A percentile compares a stretch with the other conserved stretches of the same genome.
phyloP scores from a whole-genome alignment of 371 early-diverging fungal species.

The Mitosporidium daphniae region DNA sequence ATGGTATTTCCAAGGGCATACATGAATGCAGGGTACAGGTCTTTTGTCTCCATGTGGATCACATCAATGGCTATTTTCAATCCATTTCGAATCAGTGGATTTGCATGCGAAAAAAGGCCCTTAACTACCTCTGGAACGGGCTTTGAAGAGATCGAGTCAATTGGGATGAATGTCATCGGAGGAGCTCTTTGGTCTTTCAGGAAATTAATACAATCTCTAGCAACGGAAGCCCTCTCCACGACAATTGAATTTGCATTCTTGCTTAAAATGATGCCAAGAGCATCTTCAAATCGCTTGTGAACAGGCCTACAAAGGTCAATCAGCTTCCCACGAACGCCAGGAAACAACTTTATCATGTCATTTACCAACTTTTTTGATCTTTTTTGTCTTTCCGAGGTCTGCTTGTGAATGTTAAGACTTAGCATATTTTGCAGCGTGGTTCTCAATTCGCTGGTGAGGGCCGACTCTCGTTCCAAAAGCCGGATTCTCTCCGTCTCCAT shows the following conservation, averaged over 20 bases:
- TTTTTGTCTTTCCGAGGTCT: too few species aligned
- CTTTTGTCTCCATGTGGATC: not conserved
- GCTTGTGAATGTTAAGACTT: too few species aligned
- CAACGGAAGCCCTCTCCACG: slow-evolving; percentile 14
- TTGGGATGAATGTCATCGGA: slow-evolving; percentile 62
- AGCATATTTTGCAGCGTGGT: too few species aligned
- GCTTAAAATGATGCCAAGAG: slow-evolving; percentile 21
- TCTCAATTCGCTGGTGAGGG: too few species aligned
- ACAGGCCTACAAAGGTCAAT: slow-evolving; percentile 55
- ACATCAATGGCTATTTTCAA: slow-evolving; percentile 1
- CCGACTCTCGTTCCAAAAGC: too few species aligned
- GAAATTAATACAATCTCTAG: slow-evolving; percentile 23
- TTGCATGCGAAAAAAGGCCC: not conserved
- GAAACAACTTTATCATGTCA: too few species aligned
- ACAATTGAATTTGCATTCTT: slow-evolving; percentile 16
- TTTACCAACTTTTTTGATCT: too few species aligned
- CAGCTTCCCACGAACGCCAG: slow-evolving; percentile 60
- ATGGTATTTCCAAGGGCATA: slow-evolving; percentile 21
- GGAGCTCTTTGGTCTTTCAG: slow-evolving; percentile 65
- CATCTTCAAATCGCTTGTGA: slow-evolving; percentile 53
- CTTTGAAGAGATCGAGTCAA: slow-evolving; percentile 30
- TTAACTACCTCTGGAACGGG: slow-evolving; percentile 16
- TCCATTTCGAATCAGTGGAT: slow-evolving; percentile 1
- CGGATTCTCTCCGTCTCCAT: too few species aligned
- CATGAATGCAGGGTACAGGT: too few species aligned